Evolutionary conservation across 2,329 filamentous ascomycete genomes (phyloP).

Genomic region (Neonectria hederae): DNA sequence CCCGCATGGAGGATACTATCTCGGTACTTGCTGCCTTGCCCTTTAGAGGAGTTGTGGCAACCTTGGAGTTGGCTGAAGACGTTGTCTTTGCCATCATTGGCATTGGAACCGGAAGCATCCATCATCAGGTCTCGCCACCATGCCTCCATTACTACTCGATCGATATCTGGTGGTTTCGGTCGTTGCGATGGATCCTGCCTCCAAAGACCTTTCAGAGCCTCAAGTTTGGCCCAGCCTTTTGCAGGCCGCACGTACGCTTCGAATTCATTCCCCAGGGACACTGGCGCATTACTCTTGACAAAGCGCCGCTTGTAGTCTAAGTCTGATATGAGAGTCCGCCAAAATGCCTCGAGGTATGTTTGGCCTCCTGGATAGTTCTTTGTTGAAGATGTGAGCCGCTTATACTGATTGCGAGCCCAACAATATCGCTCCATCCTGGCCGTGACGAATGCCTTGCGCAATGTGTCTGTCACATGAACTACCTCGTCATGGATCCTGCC

Average conservation of each 20-base stretch:
- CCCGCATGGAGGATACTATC: slow-evolving; percentile 3
- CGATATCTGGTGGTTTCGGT: background rate
- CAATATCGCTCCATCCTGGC: slow-evolving; percentile 10
- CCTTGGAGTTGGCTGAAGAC: slow-evolving; percentile 6
- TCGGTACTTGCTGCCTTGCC: background rate
- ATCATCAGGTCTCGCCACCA: slow-evolving; percentile 5
- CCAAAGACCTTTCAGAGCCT: background rate
- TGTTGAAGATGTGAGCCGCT: background rate
- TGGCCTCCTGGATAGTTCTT: background rate
- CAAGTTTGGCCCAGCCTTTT: background rate
- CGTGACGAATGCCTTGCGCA: background rate
- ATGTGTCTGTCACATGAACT: slow-evolving; percentile 11
- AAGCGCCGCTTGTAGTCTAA: background rate
- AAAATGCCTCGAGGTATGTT: slow-evolving; percentile 14
- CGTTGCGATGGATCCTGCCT: background rate
- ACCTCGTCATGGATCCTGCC: background rate
- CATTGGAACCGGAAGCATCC: background rate
- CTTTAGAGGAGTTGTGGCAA: background rate
- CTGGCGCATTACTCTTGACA: background rate
- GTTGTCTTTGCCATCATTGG: background rate
- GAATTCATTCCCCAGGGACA: background rate
- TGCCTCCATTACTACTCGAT: slow-evolving; percentile 3
- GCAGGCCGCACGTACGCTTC: slow-evolving; percentile 10
- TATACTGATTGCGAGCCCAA: slow-evolving; percentile 12
- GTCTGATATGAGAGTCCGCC: slow-evolving; percentile 15